phyloP scores from a whole-genome alignment of 139 green algal genomes.

The Picochlorum sp. region DNA sequence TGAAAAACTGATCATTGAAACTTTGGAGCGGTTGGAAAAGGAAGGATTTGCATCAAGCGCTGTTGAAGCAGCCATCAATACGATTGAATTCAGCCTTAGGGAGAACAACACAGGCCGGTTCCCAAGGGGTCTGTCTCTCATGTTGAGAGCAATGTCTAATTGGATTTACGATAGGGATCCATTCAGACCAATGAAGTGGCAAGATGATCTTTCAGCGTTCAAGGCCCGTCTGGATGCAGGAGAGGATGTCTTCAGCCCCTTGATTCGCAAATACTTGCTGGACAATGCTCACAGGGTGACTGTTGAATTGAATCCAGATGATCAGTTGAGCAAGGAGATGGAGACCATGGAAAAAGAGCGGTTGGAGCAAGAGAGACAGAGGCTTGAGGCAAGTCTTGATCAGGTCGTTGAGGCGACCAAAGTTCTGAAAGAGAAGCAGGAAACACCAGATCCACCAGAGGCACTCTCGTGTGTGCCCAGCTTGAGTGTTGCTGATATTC shows the following conservation, averaged over 20 bases:
- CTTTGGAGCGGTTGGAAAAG: constrained; percentile 56
- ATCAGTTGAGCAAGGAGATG: constrained; percentile 40
- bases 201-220: constrained; percentile 73
- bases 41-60: constrained; percentile 63
- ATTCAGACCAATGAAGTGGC: constrained; percentile 83
- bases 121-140: constrained; percentile 89
- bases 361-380: constrained; percentile 24
- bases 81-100: constrained; percentile 93
- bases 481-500: constrained; percentile 78
- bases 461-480: constrained; percentile 76
- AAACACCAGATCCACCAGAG: constrained; percentile 89
- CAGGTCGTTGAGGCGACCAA: constrained; percentile 54
- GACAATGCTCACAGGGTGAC: constrained; percentile 84
- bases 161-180: constrained; percentile 97
- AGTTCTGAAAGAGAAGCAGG: constrained; percentile 85
- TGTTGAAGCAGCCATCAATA: constrained; percentile 93
- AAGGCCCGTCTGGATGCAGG: constrained; percentile 74
- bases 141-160: constrained; percentile 83
- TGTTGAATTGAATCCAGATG: constrained; percentile 73
- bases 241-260: constrained; percentile 84
- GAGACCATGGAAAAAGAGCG: constrained; percentile 63
- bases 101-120: constrained; percentile 99
- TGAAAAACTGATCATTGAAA: constrained; percentile 72
- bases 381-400: constrained; percentile 20
- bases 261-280: constrained; percentile 85